These are phyloP conservation scores for Fomes fomentarius DNA, from an alignment of 1,284 basidiomycete genomes.

Conservation along the genomic window DNA sequence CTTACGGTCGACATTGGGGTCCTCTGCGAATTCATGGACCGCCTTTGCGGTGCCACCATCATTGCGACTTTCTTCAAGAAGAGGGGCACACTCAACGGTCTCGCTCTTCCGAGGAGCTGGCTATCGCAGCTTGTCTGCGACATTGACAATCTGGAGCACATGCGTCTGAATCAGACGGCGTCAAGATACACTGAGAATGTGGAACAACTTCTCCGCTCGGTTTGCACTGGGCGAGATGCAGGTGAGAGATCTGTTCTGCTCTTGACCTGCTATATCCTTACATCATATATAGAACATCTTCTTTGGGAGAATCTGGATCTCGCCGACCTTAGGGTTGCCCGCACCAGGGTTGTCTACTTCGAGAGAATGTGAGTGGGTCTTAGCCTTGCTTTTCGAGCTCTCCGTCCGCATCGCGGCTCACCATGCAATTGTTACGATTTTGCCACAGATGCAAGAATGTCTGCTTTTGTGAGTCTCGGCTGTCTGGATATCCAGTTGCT, in stretches of 20 bases:
- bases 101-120: conserved; percentile 55
- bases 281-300: conserved; percentile 29
- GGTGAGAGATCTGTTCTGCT: conserved; percentile 11
- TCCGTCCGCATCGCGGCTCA: background rate
- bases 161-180: conserved; percentile 12
- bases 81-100: conserved; percentile 38
- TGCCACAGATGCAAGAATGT: background rate
- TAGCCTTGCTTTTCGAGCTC: background rate
- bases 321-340: conserved; percentile 12
- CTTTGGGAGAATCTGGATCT: conserved; percentile 33
- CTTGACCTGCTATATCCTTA: background rate
- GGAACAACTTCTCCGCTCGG: conserved; percentile 31
- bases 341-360: conserved; percentile 39
- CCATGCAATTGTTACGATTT: background rate
- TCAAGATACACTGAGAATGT: conserved; percentile 29
- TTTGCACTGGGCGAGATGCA: conserved; percentile 31
- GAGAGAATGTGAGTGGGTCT: conserved; percentile 41
- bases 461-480: conserved; percentile 34
- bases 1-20: conserved; percentile 43
- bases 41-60: conserved; percentile 34
- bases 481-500: background rate
- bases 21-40: conserved; percentile 51
- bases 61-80: conserved; percentile 34
- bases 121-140: conserved; percentile 32
- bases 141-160: background rate